phyloP scores from a whole-genome alignment of 106 monocot species.

The Apostasia ramifera region DNA sequence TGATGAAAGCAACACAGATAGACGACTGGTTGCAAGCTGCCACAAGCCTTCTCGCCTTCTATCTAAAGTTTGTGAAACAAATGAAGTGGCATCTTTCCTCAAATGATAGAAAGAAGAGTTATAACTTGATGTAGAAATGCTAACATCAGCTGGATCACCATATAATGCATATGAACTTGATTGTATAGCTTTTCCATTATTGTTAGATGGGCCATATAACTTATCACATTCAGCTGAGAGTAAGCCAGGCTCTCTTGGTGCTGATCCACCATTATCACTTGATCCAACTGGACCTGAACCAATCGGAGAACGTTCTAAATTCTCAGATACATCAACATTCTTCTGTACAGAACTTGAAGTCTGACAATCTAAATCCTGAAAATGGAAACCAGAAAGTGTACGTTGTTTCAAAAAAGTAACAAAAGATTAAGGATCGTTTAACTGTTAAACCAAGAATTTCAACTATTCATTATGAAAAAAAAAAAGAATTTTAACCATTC shows the following conservation, averaged over 20 bases:
- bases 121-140: constrained; percentile 20
- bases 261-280: constrained; percentile 15
- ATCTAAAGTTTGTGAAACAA: constrained; percentile 63
- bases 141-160: constrained; percentile 20
- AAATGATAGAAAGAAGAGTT: constrained; percentile 70
- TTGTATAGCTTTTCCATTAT: constrained; percentile 11
- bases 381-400: constrained; percentile 1
- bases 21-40: constrained; percentile 89
- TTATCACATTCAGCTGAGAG: constrained; percentile 11
- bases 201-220: constrained; percentile 12
- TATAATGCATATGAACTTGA: constrained; percentile 21
- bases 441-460: neutral
- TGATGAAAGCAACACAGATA: constrained; percentile 85
- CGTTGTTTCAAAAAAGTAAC: neutral
- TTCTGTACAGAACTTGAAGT: constrained; percentile 15
- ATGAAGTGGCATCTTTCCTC: constrained; percentile 72
- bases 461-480: no score
- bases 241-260: neutral
- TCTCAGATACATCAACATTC: constrained; percentile 16
- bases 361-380: constrained; percentile 36
- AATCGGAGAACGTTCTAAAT: constrained; percentile 8
- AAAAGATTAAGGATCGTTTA: constrained; percentile 1
- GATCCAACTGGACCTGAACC: constrained; percentile 13
- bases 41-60: constrained; percentile 89
- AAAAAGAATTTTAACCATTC: no score